Evolutionary conservation across 768 basidiomycete species (phyloP).

Genomic region (Stropharia rugosoannulata): DNA sequence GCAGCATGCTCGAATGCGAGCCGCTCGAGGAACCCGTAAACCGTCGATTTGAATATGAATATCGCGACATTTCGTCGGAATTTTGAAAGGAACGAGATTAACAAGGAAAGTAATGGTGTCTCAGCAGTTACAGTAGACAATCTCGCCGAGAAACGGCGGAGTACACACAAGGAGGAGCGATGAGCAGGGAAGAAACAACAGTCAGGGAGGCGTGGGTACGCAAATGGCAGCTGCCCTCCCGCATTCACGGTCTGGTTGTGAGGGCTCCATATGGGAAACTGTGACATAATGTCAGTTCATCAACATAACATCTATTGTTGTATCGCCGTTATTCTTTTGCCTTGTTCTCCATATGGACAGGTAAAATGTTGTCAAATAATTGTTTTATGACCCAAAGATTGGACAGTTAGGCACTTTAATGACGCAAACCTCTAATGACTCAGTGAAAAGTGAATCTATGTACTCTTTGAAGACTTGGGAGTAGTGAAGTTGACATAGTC

Average conservation of each 20-base stretch:
- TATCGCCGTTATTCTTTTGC: not conserved
- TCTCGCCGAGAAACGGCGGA: not conserved
- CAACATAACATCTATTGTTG: slow-evolving; percentile 6
- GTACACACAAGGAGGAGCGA: not conserved
- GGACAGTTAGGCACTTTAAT: too few species aligned
- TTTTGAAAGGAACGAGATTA: slow-evolving; percentile 6
- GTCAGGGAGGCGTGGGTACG: not conserved
- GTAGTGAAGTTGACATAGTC: too few species aligned
- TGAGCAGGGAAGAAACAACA: not conserved
- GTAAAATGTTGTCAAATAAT: too few species aligned
- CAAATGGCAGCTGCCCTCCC: not conserved
- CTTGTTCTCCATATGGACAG: too few species aligned
- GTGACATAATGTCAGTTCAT: slow-evolving; percentile 1
- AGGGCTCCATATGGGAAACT: not conserved
- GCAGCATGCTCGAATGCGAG: slow-evolving; percentile 6
- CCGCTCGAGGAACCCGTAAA: slow-evolving; percentile 6
- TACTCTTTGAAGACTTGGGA: too few species aligned
- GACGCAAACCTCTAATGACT: too few species aligned
- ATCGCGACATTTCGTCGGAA: slow-evolving; percentile 1
- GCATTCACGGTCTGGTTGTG: slow-evolving; percentile 1
- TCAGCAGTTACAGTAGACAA: not conserved
- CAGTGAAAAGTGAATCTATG: too few species aligned
- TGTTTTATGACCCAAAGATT: too few species aligned
- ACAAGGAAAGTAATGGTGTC: not conserved
- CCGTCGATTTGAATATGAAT: slow-evolving; percentile 2